Conservation (phyloP, 495 filamentous ascomycete species). For the Penicillium salamii region DNA sequence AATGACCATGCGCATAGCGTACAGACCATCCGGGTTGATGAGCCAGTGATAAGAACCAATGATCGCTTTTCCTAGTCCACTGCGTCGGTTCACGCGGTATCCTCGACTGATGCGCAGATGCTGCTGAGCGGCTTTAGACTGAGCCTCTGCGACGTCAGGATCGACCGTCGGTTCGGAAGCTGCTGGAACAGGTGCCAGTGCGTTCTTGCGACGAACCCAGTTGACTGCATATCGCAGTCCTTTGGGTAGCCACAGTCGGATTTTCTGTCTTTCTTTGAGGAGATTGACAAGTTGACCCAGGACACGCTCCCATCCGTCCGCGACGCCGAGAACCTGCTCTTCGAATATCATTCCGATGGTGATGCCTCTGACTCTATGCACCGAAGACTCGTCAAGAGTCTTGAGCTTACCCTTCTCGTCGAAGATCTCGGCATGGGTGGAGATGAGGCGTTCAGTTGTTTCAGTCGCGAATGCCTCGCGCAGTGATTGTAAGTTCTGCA, state of each 20-base stretch:
- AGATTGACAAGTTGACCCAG: conserved; percentile 19
- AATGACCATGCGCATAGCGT: conserved; percentile 36
- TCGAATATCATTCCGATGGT: conserved; percentile 29
- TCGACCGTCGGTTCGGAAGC: conserved; percentile 11
- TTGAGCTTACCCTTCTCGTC: conserved; percentile 23
- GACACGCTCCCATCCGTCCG: conserved; percentile 18
- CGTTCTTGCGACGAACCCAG: conserved; percentile 16
- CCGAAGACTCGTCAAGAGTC: conserved; percentile 6
- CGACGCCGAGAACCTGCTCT: conserved; percentile 25
- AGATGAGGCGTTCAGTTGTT: conserved; percentile 25
- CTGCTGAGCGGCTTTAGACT: conserved; percentile 26
- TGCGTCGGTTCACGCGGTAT: conserved; percentile 21
- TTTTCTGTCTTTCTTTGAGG: conserved; percentile 22
- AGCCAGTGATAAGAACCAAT: conserved; percentile 30
- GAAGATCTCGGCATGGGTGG: conserved; percentile 24
- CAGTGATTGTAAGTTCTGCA: conserved; percentile 15
- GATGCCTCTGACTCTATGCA: conserved; percentile 18
- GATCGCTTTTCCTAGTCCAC: conserved; percentile 19
- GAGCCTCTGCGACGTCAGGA: conserved; percentile 21
- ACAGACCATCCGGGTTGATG: conserved; percentile 34
- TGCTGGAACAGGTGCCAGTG: conserved; percentile 16
- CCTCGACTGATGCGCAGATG: conserved; percentile 30
- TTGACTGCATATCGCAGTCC: conserved; percentile 25
- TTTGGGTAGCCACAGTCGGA: conserved; percentile 23
- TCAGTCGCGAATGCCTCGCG: conserved; percentile 21